Conservation (phyloP, 2,329 filamentous ascomycete species). For the Diaporthe ilicicola region DNA sequence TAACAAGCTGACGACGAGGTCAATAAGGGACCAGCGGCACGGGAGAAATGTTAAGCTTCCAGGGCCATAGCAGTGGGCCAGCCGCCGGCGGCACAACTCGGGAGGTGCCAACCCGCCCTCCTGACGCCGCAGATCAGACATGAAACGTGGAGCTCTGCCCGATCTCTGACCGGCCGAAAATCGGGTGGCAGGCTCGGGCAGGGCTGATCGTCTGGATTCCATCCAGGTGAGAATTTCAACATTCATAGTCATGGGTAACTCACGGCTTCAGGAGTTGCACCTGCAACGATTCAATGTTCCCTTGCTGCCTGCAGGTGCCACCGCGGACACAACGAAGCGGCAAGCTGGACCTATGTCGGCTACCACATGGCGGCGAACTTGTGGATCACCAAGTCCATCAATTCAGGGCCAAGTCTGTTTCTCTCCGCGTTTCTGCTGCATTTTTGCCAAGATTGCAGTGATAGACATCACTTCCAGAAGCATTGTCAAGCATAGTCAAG, state of each 20-base stretch:
- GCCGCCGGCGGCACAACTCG: constrained; percentile 10
- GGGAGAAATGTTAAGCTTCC: neutral
- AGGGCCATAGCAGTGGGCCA: neutral
- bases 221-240: neutral
- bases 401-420: neutral
- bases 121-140: constrained; percentile 32
- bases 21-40: neutral
- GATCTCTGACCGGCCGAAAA: constrained; percentile 8
- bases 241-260: neutral
- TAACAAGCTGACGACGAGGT: constrained; percentile 9
- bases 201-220: constrained; percentile 8
- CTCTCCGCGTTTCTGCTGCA: constrained; percentile 8
- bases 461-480: neutral
- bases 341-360: neutral
- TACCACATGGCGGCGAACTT: neutral
- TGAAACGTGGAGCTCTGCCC: constrained; percentile 19
- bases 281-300: neutral
- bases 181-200: neutral
- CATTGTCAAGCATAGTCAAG: constrained; percentile 17
- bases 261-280: neutral
- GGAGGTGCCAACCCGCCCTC: constrained; percentile 19
- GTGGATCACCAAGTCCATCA: neutral
- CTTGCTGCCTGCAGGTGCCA: neutral
- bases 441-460: constrained; percentile 5
- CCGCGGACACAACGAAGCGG: neutral